Conservation (phyloP, 352 stramenopile species). For the Phytopythium boreale region DNA sequence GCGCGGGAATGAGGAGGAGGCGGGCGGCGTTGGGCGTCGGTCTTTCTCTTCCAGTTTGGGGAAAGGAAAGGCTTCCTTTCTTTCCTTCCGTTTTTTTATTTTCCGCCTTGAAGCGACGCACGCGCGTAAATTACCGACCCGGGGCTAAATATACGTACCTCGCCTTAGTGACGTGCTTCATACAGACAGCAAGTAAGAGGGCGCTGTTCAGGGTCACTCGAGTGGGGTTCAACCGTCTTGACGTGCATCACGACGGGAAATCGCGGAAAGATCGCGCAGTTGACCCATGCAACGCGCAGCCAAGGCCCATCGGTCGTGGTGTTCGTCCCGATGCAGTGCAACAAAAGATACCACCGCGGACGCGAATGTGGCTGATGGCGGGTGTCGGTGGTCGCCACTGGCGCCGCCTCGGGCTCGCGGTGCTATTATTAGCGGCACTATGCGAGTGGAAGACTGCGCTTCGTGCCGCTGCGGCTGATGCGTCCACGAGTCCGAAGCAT, state of each 20-base stretch:
- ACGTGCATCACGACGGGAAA: not conserved
- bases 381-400: not conserved
- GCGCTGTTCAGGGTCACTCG: not conserved
- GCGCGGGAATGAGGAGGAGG: too few relatives aligned
- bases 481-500: not conserved
- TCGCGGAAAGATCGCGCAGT: not conserved
- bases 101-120: not conserved
- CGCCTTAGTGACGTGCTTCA: not conserved
- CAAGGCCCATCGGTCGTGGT: not conserved
- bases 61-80: not conserved
- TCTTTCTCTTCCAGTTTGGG: not conserved
- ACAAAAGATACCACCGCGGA: not conserved
- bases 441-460: too few relatives aligned
- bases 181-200: not conserved
- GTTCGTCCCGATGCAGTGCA: not conserved
- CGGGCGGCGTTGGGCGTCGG: too few relatives aligned
- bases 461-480: not conserved
- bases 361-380: not conserved
- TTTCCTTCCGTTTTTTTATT: not conserved
- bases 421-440: conserved; percentile 1
- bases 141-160: not conserved
- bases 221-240: not conserved
- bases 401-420: not conserved
- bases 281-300: too few relatives aligned
- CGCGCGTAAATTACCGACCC: too few relatives aligned